phyloP scores from a whole-genome alignment of 2,329 filamentous ascomycete species.

The Metarhizium humberi region DNA sequence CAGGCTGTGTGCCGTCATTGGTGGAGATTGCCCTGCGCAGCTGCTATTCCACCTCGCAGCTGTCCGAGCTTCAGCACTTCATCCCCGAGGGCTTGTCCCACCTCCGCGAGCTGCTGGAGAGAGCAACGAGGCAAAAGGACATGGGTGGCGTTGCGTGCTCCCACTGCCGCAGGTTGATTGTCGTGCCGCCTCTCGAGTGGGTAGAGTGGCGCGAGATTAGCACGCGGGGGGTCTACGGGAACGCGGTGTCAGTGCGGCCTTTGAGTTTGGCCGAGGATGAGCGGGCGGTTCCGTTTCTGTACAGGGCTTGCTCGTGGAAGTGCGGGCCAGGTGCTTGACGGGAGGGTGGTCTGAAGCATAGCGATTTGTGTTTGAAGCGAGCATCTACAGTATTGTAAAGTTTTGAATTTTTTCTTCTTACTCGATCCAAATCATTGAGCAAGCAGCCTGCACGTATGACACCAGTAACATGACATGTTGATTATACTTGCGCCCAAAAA shows the following conservation, averaged over 20 bases:
- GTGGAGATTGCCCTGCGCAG: slow-evolving; percentile 40
- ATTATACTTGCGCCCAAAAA: too few species aligned
- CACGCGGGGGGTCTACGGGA: slow-evolving; percentile 8
- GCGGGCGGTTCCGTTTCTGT: slow-evolving; percentile 34
- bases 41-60: slow-evolving; percentile 33
- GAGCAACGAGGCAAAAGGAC: slow-evolving; percentile 31
- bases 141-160: slow-evolving; percentile 42
- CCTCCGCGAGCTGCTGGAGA: slow-evolving; percentile 30
- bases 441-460: too few species aligned
- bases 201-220: slow-evolving; percentile 49
- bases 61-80: slow-evolving; percentile 31
- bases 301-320: slow-evolving; percentile 39
- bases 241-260: slow-evolving; percentile 10
- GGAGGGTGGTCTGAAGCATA: slow-evolving; percentile 10
- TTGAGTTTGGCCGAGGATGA: slow-evolving; percentile 24
- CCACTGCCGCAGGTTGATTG: slow-evolving; percentile 36
- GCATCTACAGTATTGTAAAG: neutral
- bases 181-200: slow-evolving; percentile 48
- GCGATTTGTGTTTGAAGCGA: neutral
- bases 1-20: slow-evolving; percentile 36
- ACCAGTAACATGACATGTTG: too few species aligned
- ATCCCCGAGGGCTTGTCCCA: slow-evolving; percentile 32
- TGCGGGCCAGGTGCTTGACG: slow-evolving; percentile 29
- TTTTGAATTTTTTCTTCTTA: too few species aligned
- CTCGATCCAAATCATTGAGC: too few species aligned